Conservation (phyloP, 1,284 basidiomycete species). For the Rhodotorula sp. region DNA sequence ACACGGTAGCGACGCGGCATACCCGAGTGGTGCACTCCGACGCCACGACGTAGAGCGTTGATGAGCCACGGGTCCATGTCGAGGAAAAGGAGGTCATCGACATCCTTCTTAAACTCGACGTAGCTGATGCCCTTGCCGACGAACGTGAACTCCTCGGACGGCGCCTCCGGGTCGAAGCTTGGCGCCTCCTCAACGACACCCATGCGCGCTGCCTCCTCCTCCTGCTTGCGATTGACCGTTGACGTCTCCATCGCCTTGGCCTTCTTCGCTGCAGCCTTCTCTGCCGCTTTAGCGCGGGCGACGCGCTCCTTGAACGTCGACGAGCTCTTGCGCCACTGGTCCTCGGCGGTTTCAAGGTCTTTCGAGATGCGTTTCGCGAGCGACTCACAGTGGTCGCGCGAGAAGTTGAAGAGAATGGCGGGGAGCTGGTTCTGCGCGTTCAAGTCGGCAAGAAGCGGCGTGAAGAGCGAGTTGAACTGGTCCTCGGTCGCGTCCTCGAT, state of each 20-base stretch:
- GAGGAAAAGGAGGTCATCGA: conserved; percentile 53
- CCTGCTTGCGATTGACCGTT: conserved; percentile 51
- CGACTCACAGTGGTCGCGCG: conserved; percentile 61
- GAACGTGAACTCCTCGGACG: conserved; percentile 62
- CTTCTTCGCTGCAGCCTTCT: conserved; percentile 47
- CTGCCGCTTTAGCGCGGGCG: conserved; percentile 57
- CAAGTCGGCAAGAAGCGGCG: conserved; percentile 58
- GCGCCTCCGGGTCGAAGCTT: conserved; percentile 61
- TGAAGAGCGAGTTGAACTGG: conserved; percentile 47
- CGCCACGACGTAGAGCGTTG: conserved; percentile 58
- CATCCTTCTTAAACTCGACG: conserved; percentile 55
- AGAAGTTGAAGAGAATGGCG: conserved; percentile 66
- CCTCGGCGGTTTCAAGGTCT: conserved; percentile 54
- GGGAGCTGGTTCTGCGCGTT: conserved; percentile 53
- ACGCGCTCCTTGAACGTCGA: conserved; percentile 54
- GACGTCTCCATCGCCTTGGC: conserved; percentile 42
- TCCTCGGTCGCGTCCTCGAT: conserved; percentile 51
- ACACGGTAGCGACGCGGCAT: conserved; percentile 64
- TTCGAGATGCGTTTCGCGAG: conserved; percentile 54
- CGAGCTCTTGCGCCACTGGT: conserved; percentile 56
- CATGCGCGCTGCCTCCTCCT: conserved; percentile 47
- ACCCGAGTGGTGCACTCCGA: conserved; percentile 67
- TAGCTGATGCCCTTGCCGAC: conserved; percentile 55
- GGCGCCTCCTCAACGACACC: conserved; percentile 39
- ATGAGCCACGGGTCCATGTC: conserved; percentile 50